A percentile compares a stretch with the other conserved stretches of the same genome.
Evolutionary conservation across 768 basidiomycete species (phyloP).

Genomic region (Psilocybe cubensis): DNA sequence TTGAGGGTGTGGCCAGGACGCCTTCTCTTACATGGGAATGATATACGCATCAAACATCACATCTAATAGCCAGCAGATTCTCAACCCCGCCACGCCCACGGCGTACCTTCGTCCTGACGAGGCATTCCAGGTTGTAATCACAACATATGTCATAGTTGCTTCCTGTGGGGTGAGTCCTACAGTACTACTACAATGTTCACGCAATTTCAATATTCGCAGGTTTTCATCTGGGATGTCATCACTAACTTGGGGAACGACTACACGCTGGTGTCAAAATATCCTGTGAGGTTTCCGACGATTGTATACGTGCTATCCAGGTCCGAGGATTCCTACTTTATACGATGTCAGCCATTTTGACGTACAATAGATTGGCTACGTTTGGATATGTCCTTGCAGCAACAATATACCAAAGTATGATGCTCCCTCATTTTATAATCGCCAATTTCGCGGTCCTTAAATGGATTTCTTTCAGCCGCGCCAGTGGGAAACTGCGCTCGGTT

Average conservation of each 20-base stretch:
- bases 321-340: background rate
- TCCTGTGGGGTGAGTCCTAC: background rate
- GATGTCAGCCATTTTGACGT: background rate
- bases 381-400: constrained; percentile 3
- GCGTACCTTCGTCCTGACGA: constrained; percentile 28
- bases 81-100: constrained; percentile 32
- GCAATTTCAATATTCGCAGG: too few species aligned
- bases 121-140: constrained; percentile 25
- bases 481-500: background rate
- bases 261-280: constrained; percentile 4
- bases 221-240: constrained; percentile 15
- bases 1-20: too few species aligned
- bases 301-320: constrained; percentile 13
- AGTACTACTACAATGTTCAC: too few species aligned
- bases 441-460: background rate
- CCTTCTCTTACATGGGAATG: background rate
- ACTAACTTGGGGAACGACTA: constrained; percentile 5
- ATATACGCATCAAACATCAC: background rate
- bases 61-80: background rate
- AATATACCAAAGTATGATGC: constrained; percentile 4
- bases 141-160: constrained; percentile 23
- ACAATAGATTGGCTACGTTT: background rate
- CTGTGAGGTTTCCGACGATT: constrained; percentile 2
- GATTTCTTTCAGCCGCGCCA: background rate
- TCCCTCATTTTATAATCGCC: background rate